Base-by-base conservation (phyloP, 2,329 filamentous ascomycete genomes). In the Trichoderma pleuroti region DNA sequence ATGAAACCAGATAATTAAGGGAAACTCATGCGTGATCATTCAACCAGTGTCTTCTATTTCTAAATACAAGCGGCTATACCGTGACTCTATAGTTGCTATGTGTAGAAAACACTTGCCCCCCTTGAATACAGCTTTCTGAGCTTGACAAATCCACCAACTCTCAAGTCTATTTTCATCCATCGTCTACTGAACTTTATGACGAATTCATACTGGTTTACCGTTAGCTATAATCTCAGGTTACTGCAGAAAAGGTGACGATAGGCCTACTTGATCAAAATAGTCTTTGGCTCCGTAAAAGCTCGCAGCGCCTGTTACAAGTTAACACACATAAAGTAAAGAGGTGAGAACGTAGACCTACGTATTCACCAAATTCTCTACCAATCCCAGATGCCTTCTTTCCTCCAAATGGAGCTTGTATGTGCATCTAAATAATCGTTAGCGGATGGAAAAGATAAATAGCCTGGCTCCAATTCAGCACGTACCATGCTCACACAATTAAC, bases 401-500 rank as follows among this genome's bases (percentile, higher is more conserved):
- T 18, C 61, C 61, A 30, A 64, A 64, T 21, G 61, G 61, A 64
- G 61, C 61, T 64, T 64, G 61, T 21, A 64, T 32, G 34, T 28
- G 42, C 61, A 64, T 64, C 61, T 64, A 52, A 16, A 32, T 26
- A 21, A n/a, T n/a, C 4, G 42, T 18, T 18, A 32, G 28, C 11
- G 11, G 30, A 10, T 49, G 30, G 16, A 16, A 18, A 4, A 14
- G 12, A 5, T 10, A 7, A n/a, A 28, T 30, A 12, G 5, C 4
- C 2, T 26, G 18, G 8, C 7, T 18, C 3, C 5, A 21, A 52
- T 1, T 16, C 3, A 14, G 4, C 4, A 64, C 39, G 18, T 16
- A 64, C 61, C 61, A 49, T 64, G 65, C 72, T 73, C 16, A 70
- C 81, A 80, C 71, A 86, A 82, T 76, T 91, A 71, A 90, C 85